Evolutionary conservation across 768 basidiomycete species (phyloP).

Genomic region (Zangia roseola): DNA sequence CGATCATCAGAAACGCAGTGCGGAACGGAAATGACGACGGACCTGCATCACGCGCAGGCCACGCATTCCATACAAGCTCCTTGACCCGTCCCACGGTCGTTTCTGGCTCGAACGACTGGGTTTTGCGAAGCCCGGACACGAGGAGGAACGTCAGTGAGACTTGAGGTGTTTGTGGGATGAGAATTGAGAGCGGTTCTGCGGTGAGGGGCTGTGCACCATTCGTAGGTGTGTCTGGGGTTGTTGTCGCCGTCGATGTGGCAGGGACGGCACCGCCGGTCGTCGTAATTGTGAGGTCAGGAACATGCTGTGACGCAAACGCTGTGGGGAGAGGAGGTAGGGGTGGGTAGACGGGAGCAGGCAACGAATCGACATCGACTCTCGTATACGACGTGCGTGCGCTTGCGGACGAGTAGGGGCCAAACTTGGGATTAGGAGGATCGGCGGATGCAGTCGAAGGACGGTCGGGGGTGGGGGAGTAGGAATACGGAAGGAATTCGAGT

Average conservation of each 20-base stretch:
- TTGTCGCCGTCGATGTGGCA: background rate
- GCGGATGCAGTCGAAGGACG: conserved; percentile 19
- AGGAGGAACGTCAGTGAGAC: conserved; percentile 69
- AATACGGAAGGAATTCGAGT: conserved; percentile 5
- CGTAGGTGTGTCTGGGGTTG: conserved; percentile 3
- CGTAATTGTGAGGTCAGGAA: background rate
- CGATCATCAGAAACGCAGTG: conserved; percentile 12
- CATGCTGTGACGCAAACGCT: conserved; percentile 3
- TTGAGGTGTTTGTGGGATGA: conserved; percentile 60
- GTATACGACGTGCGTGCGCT: conserved; percentile 56
- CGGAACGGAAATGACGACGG: conserved; percentile 13
- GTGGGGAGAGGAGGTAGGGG: conserved; percentile 23
- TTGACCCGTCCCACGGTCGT: conserved; percentile 76
- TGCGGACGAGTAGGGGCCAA: conserved; percentile 34
- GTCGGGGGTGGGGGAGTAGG: conserved; percentile 10
- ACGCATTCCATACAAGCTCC: conserved; percentile 81
- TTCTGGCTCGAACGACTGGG: conserved; percentile 74
- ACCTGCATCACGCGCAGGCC: conserved; percentile 59
- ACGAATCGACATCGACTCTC: conserved; percentile 41
- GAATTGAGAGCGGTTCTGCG: background rate
- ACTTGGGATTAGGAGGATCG: conserved; percentile 2
- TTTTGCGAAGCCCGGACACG: conserved; percentile 63
- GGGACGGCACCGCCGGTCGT: background rate
- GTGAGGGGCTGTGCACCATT: conserved; percentile 2
- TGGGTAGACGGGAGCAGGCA: conserved; percentile 21